phyloP scores from a whole-genome alignment of 148 eudicot species.

The Camellia lanceoleosa region DNA sequence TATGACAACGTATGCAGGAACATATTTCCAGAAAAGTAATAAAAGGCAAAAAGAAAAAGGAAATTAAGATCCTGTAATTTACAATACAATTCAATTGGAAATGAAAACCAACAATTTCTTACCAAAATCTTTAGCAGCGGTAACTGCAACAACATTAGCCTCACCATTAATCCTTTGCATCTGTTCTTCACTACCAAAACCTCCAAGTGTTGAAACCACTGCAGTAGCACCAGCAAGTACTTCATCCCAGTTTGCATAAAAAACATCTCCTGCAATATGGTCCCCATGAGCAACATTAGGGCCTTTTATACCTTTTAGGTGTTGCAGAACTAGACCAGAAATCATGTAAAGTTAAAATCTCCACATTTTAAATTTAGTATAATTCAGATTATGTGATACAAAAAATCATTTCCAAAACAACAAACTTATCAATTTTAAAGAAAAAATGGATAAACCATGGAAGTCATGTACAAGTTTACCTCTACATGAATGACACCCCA shows the following conservation, averaged over 20 bases:
- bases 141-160: slow-evolving; percentile 90
- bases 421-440: too few species aligned
- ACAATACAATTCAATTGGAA: not conserved
- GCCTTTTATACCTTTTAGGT: not conserved
- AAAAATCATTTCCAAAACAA: too few species aligned
- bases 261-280: slow-evolving; percentile 80
- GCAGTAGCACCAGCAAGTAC: slow-evolving; percentile 90
- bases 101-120: slow-evolving; percentile 19
- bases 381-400: not conserved
- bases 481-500: not conserved
- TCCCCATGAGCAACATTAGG: too few species aligned
- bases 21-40: not conserved
- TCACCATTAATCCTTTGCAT: slow-evolving; percentile 95
- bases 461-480: not conserved
- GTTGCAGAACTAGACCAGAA: not conserved
- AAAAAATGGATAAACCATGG: not conserved
- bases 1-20: not conserved
- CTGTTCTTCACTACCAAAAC: slow-evolving; percentile 95
- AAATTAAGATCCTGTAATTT: not conserved
- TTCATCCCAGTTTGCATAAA: slow-evolving; percentile 96
- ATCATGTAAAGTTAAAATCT: not conserved
- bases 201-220: slow-evolving; percentile 92
- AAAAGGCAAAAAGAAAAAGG: not conserved
- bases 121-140: slow-evolving; percentile 89
- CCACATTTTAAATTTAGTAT: not conserved